Base-by-base conservation (phyloP, 1,139 yeast genomes). In the Kurtzmaniella quercitrusa region DNA sequence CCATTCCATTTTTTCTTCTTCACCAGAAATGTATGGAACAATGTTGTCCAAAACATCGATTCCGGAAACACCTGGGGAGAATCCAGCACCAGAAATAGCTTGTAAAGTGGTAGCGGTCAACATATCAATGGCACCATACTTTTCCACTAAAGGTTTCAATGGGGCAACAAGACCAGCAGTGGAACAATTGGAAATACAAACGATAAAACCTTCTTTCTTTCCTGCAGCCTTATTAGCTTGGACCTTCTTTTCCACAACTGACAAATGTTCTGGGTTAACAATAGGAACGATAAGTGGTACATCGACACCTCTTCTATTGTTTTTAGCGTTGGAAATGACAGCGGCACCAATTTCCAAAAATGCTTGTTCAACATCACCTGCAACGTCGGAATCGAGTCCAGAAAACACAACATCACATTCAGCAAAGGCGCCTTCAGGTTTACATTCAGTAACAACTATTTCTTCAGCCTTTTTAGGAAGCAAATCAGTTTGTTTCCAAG, bases 101-200 rank as follows among this genome's bases (percentile, higher is more conserved):
- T 93, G 99, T 66, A 93, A 68, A 15, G 98, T 93, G 45, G 98
- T 89, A 42, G 96, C 81, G 28, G 96, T 84, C 55, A 91, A 77
- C 26, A 84, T 77, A 48, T 88, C 91, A 47, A 93, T 79, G 41
- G 97, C 96, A 40, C 98, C 98, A 59, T 86, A 91, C 45, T 73
- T 66, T 45, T 89, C 95, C 39, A 85, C 88, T 56, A 93, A 75
- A 15, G 98, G 98, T 61, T 88, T 88, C 62, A 93, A 74, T 38
- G 98, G 98, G 11, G 97, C 97, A 33, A 93, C 98, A 49, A 93
- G 76, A 41, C 98, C 98, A 11, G 98, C 98, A 38, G 99, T 93
- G 38, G 98, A 89, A 70, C 99, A 93, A 74, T 93, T 93, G 46
- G 98, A 91, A 59, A 93, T 93, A 71, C 98, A 93, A 41, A 93